Conservation (phyloP, 2,329 filamentous ascomycete genomes). For the Leptographium radiaticola region DNA sequence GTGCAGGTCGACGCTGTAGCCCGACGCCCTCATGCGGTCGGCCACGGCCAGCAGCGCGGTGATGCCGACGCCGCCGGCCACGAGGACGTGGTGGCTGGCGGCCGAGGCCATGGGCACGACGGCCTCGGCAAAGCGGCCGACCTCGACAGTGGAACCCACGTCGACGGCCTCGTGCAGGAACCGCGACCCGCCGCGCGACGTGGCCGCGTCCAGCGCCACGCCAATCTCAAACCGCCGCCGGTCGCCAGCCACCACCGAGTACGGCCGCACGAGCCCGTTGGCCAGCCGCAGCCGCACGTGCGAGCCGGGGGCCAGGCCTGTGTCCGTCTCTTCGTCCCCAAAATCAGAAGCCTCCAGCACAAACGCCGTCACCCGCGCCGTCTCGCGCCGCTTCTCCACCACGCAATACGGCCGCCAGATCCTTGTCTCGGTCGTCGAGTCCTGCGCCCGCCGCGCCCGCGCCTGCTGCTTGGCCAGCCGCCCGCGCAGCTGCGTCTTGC, state of each 20-base stretch:
- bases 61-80: constrained; percentile 52
- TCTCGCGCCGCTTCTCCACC: constrained; percentile 36
- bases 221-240: constrained; percentile 41
- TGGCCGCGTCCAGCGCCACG: constrained; percentile 30
- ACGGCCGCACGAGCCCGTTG: constrained; percentile 42
- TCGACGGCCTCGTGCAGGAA: constrained; percentile 39
- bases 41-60: constrained; percentile 47
- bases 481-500: constrained; percentile 31
- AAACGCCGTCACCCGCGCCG: constrained; percentile 35
- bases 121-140: constrained; percentile 32
- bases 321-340: constrained; percentile 16
- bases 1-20: constrained; percentile 41
- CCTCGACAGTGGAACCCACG: constrained; percentile 35
- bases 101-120: constrained; percentile 31
- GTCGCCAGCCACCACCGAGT: constrained; percentile 44
- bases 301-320: constrained; percentile 27
- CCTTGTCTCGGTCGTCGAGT: no score
- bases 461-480: constrained; percentile 33
- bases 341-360: constrained; percentile 30
- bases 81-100: constrained; percentile 47
- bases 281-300: constrained; percentile 45
- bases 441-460: constrained; percentile 13
- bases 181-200: constrained; percentile 45
- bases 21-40: constrained; percentile 25
- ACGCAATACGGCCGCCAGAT: constrained; percentile 35